Evolutionary conservation across 768 basidiomycete genomes (phyloP).

Genomic region (Boletus sensibilis): DNA sequence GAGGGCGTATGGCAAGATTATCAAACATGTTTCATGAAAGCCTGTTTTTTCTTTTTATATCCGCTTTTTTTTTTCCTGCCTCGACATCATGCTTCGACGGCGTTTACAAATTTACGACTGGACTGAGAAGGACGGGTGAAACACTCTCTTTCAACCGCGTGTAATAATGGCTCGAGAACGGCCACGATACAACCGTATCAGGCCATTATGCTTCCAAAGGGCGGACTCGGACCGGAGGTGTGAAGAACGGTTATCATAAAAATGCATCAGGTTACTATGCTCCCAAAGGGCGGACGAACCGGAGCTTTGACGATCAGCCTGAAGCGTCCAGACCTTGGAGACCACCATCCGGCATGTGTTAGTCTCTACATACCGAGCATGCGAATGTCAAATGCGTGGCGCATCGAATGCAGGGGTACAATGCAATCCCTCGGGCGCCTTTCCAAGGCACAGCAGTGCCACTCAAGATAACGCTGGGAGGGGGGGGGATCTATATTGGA

Average conservation of each 20-base stretch:
- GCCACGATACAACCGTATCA: not conserved
- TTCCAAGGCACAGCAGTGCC: not conserved
- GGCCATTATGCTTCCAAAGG: not conserved
- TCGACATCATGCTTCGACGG: not conserved
- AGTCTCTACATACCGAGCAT: not conserved
- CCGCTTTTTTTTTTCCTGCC: not conserved
- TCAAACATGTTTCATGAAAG: slow-evolving; percentile 1
- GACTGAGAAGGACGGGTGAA: not conserved
- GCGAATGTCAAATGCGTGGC: not conserved
- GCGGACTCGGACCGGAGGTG: not conserved
- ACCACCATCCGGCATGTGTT: not conserved
- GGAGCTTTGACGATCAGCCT: not conserved
- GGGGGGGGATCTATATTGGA: not conserved
- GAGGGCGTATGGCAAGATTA: not conserved
- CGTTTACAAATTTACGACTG: not conserved
- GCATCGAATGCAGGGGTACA: not conserved
- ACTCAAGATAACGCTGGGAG: not conserved
- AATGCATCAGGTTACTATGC: not conserved
- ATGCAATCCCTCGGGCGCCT: not conserved
- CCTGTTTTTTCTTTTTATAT: not conserved
- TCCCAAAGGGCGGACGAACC: not conserved
- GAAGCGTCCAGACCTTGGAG: not conserved
- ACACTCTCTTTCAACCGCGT: not conserved
- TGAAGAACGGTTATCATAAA: not conserved
- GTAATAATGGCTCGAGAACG: not conserved